These are phyloP conservation scores for Beauveria caledonica DNA, from an alignment of 2,329 filamentous ascomycete genomes.

Conservation along the genomic window DNA sequence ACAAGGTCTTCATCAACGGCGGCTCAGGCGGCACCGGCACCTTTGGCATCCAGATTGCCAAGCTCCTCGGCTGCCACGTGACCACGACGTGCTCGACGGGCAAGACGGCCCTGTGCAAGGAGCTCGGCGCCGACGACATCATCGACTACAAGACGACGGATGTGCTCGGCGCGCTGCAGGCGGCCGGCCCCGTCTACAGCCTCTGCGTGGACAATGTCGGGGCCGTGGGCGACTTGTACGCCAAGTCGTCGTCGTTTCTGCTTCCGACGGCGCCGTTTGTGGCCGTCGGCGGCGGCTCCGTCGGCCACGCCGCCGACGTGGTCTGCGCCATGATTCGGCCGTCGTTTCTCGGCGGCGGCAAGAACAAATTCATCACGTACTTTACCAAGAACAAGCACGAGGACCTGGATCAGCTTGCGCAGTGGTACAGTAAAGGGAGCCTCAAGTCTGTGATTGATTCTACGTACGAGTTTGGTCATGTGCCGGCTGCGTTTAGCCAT, in stretches of 20 bases:
- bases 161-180: slow-evolving; percentile 33
- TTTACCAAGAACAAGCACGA: slow-evolving; percentile 31
- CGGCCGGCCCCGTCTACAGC: slow-evolving; percentile 36
- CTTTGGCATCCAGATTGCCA: slow-evolving; percentile 57
- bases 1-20: slow-evolving; percentile 57
- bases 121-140: slow-evolving; percentile 56
- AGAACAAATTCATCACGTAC: slow-evolving; percentile 34
- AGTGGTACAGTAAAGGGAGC: slow-evolving; percentile 50
- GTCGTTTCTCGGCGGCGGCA: slow-evolving; percentile 30
- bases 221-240: slow-evolving; percentile 35
- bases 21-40: slow-evolving; percentile 56
- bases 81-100: slow-evolving; percentile 50
- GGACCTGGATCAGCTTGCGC: slow-evolving; percentile 41
- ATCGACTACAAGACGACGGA: slow-evolving; percentile 49
- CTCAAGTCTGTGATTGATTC: slow-evolving; percentile 48
- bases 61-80: slow-evolving; percentile 52
- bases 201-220: slow-evolving; percentile 47
- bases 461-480: slow-evolving; percentile 48
- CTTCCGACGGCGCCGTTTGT: slow-evolving; percentile 39
- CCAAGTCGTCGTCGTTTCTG: slow-evolving; percentile 41
- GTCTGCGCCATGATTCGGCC: slow-evolving; percentile 22
- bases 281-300: slow-evolving; percentile 37
- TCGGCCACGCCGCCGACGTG: slow-evolving; percentile 19
- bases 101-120: slow-evolving; percentile 49
- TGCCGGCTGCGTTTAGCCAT: slow-evolving; percentile 46